Conservation (phyloP, 768 basidiomycete genomes). For the Galerina marginata region DNA sequence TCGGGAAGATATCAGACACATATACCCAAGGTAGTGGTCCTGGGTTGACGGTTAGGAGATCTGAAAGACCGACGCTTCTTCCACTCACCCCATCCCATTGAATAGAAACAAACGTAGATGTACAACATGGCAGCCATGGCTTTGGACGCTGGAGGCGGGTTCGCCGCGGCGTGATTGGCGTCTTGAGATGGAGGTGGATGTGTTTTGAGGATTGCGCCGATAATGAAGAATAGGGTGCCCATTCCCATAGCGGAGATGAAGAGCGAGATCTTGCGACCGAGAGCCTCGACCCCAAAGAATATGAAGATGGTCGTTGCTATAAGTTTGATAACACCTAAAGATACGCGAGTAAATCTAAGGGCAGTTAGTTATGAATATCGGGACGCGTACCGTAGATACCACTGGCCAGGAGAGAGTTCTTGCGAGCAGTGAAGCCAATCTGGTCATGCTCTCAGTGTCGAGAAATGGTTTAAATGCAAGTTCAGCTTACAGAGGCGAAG, state of each 20-base stretch:
- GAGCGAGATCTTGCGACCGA: constrained; percentile 73
- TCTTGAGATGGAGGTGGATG: constrained; percentile 57
- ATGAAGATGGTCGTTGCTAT: constrained; percentile 71
- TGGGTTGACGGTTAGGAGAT: constrained; percentile 30
- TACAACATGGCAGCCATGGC: constrained; percentile 90
- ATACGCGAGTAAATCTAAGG: background rate
- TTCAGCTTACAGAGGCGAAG: constrained; percentile 58
- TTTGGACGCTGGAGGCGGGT: constrained; percentile 62
- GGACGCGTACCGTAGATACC: constrained; percentile 59
- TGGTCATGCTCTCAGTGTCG: constrained; percentile 19
- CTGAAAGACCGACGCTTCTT: background rate
- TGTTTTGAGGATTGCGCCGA: constrained; percentile 83
- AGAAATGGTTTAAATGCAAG: no score
- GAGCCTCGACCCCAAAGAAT: constrained; percentile 66
- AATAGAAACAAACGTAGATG: constrained; percentile 88
- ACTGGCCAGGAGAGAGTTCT: constrained; percentile 70
- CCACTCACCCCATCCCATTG: constrained; percentile 77
- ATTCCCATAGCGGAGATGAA: constrained; percentile 80
- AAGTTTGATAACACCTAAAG: constrained; percentile 55
- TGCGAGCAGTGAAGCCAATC: constrained; percentile 69
- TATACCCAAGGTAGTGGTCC: constrained; percentile 61
- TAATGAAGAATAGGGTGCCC: constrained; percentile 81
- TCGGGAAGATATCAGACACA: constrained; percentile 87
- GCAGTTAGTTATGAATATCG: background rate
- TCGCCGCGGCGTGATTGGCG: constrained; percentile 29